phyloP scores from a whole-genome alignment of 1,284 basidiomycete genomes.

The Sphaerobolus stellatus region DNA sequence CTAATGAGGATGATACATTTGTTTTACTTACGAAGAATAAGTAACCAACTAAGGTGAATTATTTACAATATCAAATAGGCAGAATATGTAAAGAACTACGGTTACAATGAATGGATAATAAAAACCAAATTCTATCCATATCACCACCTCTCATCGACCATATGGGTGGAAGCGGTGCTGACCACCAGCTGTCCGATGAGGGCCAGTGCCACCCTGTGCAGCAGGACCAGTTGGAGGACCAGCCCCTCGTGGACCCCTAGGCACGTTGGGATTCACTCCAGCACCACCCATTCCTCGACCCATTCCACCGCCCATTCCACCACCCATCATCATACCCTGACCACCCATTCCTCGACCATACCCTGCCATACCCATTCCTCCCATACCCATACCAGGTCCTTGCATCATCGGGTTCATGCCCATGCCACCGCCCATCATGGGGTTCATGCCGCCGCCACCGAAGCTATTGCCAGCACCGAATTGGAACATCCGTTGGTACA shows the following conservation, averaged over 20 bases:
- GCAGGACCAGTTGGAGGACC: slow-evolving; percentile 11
- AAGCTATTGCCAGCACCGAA: slow-evolving; percentile 45
- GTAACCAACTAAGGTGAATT: too few species aligned
- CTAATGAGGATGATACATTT: too few species aligned
- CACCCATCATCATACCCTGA: slow-evolving; percentile 14
- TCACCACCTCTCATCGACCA: slow-evolving; percentile 6
- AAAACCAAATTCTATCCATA: not conserved
- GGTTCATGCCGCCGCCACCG: slow-evolving; percentile 24
- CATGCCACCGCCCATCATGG: slow-evolving; percentile 38
- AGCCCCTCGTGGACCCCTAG: slow-evolving; percentile 10
- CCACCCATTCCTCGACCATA: slow-evolving; percentile 12
- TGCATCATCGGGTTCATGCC: slow-evolving; percentile 46
- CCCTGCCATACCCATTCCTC: slow-evolving; percentile 37
- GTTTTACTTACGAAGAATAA: too few species aligned
- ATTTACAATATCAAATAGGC: slow-evolving; percentile 2
- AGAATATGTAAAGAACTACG: not conserved
- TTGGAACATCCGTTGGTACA: slow-evolving; percentile 82
- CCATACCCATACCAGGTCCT: slow-evolving; percentile 43
- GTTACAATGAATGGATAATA: not conserved
- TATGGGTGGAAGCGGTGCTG: slow-evolving; percentile 15
- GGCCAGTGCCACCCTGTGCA: slow-evolving; percentile 4
- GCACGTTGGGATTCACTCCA: slow-evolving; percentile 11
- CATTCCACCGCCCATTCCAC: slow-evolving; percentile 8
- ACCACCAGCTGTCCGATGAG: slow-evolving; percentile 10
- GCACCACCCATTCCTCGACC: slow-evolving; percentile 9